These are phyloP conservation scores for Kazachstania psychrophila DNA, from an alignment of 805 yeast genomes.

Conservation along the genomic window DNA sequence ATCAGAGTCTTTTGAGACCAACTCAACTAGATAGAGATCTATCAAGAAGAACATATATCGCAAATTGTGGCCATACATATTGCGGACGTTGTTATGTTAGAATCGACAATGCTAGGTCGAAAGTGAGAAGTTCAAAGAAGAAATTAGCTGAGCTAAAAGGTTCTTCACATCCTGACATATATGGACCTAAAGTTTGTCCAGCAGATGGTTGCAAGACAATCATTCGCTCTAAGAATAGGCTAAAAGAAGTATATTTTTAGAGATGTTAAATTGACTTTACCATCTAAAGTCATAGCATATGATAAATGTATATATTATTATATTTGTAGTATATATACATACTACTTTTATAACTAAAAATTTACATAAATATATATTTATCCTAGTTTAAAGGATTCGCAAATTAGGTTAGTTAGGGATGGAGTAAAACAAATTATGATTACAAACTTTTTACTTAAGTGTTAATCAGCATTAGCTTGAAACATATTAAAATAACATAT, in stretches of 20 bases:
- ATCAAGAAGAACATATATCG: conserved; percentile 55
- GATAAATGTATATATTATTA: too few relatives aligned
- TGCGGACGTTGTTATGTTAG: conserved; percentile 78
- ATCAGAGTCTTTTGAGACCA: conserved; percentile 44
- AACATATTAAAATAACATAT: conserved; percentile 37
- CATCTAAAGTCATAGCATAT: too few relatives aligned
- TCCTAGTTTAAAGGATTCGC: too few relatives aligned
- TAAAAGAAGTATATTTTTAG: conserved; percentile 44
- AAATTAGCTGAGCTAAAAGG: conserved; percentile 21
- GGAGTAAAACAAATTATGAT: too few relatives aligned
- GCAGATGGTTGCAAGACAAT: conserved; percentile 40
- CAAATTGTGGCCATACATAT: conserved; percentile 74
- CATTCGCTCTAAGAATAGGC: conserved; percentile 40
- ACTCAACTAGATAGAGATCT: conserved; percentile 48
- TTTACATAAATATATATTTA: too few relatives aligned
- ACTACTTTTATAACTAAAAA: too few relatives aligned
- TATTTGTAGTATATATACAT: too few relatives aligned
- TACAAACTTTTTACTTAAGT: too few relatives aligned
- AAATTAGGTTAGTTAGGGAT: too few relatives aligned
- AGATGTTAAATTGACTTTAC: too few relatives aligned
- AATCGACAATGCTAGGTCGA: conserved; percentile 37
- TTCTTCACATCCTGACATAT: conserved; percentile 35
- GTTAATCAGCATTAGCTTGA: too few relatives aligned
- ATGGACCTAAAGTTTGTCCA: conserved; percentile 53
- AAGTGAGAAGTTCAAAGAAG: conserved; percentile 17